phyloP scores from a whole-genome alignment of 2,329 filamentous ascomycete species.

The Fusarium tjaetaba region DNA sequence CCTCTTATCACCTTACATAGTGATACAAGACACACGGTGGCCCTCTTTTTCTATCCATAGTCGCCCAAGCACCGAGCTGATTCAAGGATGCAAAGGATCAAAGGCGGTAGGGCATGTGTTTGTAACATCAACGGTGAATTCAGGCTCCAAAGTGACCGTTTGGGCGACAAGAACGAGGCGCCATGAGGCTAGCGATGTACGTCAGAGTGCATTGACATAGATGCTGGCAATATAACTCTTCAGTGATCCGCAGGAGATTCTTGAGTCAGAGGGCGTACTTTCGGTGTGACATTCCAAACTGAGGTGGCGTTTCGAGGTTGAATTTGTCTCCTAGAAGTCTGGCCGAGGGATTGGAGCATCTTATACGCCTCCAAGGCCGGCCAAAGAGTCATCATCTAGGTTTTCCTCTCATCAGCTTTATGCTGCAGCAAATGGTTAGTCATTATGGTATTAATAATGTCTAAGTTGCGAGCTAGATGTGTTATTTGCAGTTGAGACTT shows the following conservation, averaged over 20 bases:
- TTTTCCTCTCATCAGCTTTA: too few relatives aligned
- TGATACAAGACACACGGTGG: slow-evolving; percentile 3
- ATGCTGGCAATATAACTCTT: not conserved
- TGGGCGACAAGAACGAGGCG: slow-evolving; percentile 17
- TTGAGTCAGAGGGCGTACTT: not conserved
- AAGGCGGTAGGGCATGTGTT: not conserved
- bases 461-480: too few relatives aligned
- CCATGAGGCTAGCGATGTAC: not conserved
- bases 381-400: too few relatives aligned
- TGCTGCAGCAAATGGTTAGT: too few relatives aligned
- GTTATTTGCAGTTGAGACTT: too few relatives aligned
- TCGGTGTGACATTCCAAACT: not conserved
- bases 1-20: not conserved
- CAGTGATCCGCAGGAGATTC: not conserved
- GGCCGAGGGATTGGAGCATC: too few relatives aligned
- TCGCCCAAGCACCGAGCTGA: slow-evolving; percentile 3
- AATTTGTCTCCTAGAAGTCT: not conserved
- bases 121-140: slow-evolving; percentile 1
- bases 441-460: too few relatives aligned
- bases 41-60: slow-evolving; percentile 6
- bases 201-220: slow-evolving; percentile 17
- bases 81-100: not conserved
- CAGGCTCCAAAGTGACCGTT: slow-evolving; percentile 24
- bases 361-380: too few relatives aligned
- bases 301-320: not conserved